Evolutionary conservation across 192 early-diverging fungal species (phyloP).

Genomic region (Coemansia sp.): DNA sequence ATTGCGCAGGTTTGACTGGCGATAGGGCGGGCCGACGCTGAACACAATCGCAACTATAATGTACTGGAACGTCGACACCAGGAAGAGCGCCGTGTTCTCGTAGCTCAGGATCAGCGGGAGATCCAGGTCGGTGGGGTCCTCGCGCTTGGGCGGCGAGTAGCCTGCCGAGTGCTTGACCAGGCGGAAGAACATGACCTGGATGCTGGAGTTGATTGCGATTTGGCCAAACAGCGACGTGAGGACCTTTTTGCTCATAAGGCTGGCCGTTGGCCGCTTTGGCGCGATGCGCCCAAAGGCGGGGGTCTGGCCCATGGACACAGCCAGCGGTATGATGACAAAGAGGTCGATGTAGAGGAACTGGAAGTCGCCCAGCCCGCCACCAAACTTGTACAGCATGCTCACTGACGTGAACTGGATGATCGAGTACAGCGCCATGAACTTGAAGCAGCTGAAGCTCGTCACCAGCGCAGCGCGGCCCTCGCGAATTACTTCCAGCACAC

Average conservation of each 20-base stretch:
- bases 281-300: slow-evolving; percentile 67
- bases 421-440: slow-evolving; percentile 97
- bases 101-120: slow-evolving; percentile 65
- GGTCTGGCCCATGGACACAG: slow-evolving; percentile 87
- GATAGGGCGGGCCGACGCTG: slow-evolving; percentile 93
- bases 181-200: slow-evolving; percentile 72
- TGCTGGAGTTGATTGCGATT: slow-evolving; percentile 70
- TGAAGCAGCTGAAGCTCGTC: slow-evolving; percentile 97
- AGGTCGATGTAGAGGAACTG: slow-evolving; percentile 97
- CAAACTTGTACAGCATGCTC: slow-evolving; percentile 83
- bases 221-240: slow-evolving; percentile 87
- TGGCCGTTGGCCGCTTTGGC: slow-evolving; percentile 83
- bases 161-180: slow-evolving; percentile 67
- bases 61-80: slow-evolving; percentile 91
- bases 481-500: slow-evolving; percentile 86
- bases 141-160: slow-evolving; percentile 54
- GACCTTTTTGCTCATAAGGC: slow-evolving; percentile 83
- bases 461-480: slow-evolving; percentile 95
- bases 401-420: slow-evolving; percentile 97
- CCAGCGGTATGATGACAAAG: slow-evolving; percentile 82
- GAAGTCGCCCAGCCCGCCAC: slow-evolving; percentile 84
- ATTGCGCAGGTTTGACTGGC: slow-evolving; percentile 82
- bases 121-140: slow-evolving; percentile 54
- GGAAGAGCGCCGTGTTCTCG: slow-evolving; percentile 91
- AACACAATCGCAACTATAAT: slow-evolving; percentile 84